Evolutionary conservation across 805 yeast species (phyloP), one percentile per base, ranked within the genome.

Genomic region (Candida vartiovaarae): DNA sequence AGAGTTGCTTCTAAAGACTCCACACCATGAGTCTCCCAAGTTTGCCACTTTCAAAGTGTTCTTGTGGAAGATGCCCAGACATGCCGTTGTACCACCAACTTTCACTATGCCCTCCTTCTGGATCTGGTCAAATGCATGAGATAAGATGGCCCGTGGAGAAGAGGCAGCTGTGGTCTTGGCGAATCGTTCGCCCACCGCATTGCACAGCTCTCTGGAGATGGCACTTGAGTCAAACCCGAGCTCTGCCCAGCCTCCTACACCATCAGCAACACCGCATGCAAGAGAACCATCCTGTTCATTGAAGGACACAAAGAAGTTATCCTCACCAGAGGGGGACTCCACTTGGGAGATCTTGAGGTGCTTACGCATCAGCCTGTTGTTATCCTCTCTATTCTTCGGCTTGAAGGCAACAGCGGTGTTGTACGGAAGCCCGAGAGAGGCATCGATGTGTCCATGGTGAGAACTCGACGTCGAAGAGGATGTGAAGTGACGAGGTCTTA

Each of bases 201-300:
- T 64, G 51, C 95, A 83, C 34, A 91, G 65, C 54, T 86, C 93
- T 52, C 95, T 72, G 34, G 93, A 81, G 47, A 91, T 85, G 6
- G 91, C 91, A 45, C 88, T 76, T 2, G 96, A 85, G 61, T 91
- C 96, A 55, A 79, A 84, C 0, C 97, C 97, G 38, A 85, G 82
- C 48, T 86, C 93, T 2, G 85, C 76, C 97, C 98, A 91, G 3
- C 98, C 98, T 11, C 98, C 98, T 4, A 93, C 98, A 10, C 99
- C 99, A 65, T 91, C 99, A 5, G 96, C 84, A 4, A 85, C 93
- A 24, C 91, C 95, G n/a, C 80, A 71, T 4, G 83, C 76, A 0
- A 82, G 49, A 1, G 26, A 24, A 6, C 53, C 48, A 4, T 51
- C 44, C 28, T 65, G 42, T 15, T 65, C 11, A 24, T 29, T 35